Evolutionary conservation across 371 early-diverging fungal species (phyloP).

Genomic region (Actinomortierella ambigua): DNA sequence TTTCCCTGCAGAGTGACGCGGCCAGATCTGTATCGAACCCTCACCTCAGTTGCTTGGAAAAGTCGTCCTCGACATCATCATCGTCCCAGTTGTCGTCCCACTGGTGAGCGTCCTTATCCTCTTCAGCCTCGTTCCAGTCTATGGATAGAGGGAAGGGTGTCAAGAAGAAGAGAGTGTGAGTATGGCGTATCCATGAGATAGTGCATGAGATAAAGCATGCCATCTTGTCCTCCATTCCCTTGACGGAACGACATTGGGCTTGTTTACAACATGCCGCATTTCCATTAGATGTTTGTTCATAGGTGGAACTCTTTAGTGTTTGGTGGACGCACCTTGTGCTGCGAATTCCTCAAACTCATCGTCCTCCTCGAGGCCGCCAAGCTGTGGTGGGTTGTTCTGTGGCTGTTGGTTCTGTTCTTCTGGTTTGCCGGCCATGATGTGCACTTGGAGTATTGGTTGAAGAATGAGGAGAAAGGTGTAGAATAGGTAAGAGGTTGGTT

Average conservation of each 20-base stretch:
- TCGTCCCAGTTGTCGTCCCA: slow-evolving; percentile 96
- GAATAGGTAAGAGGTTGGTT: too few species aligned
- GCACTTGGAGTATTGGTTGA: too few species aligned
- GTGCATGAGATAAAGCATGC: slow-evolving; percentile 1
- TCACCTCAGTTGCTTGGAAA: slow-evolving; percentile 84
- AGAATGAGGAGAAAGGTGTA: too few species aligned
- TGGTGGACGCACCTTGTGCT: slow-evolving; percentile 68
- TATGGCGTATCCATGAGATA: background rate
- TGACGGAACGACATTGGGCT: too few species aligned
- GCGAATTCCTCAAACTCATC: slow-evolving; percentile 94
- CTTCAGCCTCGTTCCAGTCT: slow-evolving; percentile 88
- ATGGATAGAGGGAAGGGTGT: slow-evolving; percentile 4
- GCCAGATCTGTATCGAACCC: too few species aligned
- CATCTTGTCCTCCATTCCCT: too few species aligned
- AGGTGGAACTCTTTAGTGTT: too few species aligned
- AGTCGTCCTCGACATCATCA: slow-evolving; percentile 90
- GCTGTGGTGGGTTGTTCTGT: slow-evolving; percentile 46
- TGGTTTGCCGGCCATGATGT: slow-evolving; percentile 13
- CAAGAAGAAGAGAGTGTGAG: slow-evolving; percentile 2
- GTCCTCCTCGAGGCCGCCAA: slow-evolving; percentile 84
- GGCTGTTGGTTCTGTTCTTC: slow-evolving; percentile 17
- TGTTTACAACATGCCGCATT: too few species aligned
- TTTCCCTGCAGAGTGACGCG: too few species aligned
- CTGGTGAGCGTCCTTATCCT: slow-evolving; percentile 77
- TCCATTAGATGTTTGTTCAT: too few species aligned